A percentile compares a stretch with the other conserved stretches of the same genome.
phyloP scores from a whole-genome alignment of 1,139 yeast species.

The Protomyces inundatus region DNA sequence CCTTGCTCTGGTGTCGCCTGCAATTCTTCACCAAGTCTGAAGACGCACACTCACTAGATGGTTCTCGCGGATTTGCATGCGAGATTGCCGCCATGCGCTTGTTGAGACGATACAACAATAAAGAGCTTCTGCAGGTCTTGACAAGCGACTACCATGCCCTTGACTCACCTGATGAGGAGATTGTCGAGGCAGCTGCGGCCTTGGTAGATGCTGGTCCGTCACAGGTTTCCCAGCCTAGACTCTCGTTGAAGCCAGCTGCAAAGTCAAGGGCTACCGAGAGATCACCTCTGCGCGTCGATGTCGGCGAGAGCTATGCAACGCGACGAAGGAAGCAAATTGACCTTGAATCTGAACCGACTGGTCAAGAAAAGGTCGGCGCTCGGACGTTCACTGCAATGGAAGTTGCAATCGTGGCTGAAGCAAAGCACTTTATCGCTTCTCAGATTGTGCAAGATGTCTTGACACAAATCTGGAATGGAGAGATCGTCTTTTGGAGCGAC shows the following conservation, averaged over 20 bases:
- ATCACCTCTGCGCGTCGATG: slow-evolving; percentile 7
- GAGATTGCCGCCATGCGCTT: slow-evolving; percentile 24
- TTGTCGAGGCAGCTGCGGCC: background rate
- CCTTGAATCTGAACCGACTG: background rate
- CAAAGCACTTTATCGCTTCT: slow-evolving; percentile 36
- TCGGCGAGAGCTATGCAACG: background rate
- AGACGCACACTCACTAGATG: slow-evolving; percentile 12
- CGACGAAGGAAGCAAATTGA: background rate
- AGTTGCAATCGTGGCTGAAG: slow-evolving; percentile 36
- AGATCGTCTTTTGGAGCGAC: slow-evolving; percentile 39
- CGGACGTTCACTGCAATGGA: slow-evolving; percentile 35
- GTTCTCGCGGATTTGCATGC: slow-evolving; percentile 25
- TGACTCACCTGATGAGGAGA: background rate
- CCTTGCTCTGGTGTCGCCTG: slow-evolving; percentile 20
- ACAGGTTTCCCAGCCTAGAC: background rate
- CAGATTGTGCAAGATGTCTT: slow-evolving; percentile 36
- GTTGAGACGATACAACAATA: slow-evolving; percentile 7
- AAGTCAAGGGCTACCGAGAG: background rate
- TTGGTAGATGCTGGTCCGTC: background rate
- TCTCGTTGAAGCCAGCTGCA: too few relatives aligned
- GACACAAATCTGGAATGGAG: slow-evolving; percentile 38
- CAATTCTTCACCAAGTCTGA: slow-evolving; percentile 9
- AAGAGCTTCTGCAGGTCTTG: slow-evolving; percentile 2
- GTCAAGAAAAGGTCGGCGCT: slow-evolving; percentile 2
- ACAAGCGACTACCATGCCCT: slow-evolving; percentile 16